Conservation (phyloP, 2,329 filamentous ascomycete species). For the Colletotrichum noveboracense region DNA sequence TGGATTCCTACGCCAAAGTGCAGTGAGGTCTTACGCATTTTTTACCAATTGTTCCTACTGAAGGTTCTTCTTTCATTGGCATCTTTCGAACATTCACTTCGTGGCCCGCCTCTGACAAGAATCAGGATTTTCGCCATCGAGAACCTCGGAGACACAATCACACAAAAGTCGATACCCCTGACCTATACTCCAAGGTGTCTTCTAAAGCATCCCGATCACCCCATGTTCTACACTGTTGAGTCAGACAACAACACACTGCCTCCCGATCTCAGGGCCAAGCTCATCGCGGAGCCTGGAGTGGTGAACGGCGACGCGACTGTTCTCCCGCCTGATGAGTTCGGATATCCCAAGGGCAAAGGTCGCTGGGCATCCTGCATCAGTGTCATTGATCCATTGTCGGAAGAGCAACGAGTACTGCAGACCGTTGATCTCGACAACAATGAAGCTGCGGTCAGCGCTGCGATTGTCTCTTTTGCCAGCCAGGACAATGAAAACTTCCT, state of each 20-base stretch:
- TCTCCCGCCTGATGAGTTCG: constrained; percentile 82
- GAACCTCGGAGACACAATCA: constrained; percentile 82
- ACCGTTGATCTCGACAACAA: constrained; percentile 87
- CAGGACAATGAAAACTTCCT: constrained; percentile 90
- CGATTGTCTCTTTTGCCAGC: constrained; percentile 83
- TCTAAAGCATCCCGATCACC: constrained; percentile 84
- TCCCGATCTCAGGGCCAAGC: constrained; percentile 74
- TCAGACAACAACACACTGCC: constrained; percentile 91
- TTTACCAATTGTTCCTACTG: constrained; percentile 98
- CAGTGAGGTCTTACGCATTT: constrained; percentile 62
- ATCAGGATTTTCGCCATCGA: constrained; percentile 87
- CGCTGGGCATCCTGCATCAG: constrained; percentile 98
- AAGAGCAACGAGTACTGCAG: constrained; percentile 73
- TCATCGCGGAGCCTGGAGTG: constrained; percentile 73
- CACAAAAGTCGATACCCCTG: constrained; percentile 85
- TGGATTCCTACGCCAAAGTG: constrained; percentile 60
- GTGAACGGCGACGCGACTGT: constrained; percentile 75
- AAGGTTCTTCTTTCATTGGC: constrained; percentile 41
- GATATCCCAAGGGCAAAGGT: constrained; percentile 80
- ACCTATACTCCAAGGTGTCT: constrained; percentile 91
- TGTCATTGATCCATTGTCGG: constrained; percentile 81
- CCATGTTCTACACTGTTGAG: constrained; percentile 93
- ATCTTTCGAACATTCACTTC: constrained; percentile 3
- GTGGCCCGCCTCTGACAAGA: constrained; percentile 35
- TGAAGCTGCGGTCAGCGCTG: constrained; percentile 87